Evolutionary conservation across 192 early-diverging fungal genomes (phyloP), one percentile per base, ranked within the genome.

Genomic region (Gigaspora rosea): DNA sequence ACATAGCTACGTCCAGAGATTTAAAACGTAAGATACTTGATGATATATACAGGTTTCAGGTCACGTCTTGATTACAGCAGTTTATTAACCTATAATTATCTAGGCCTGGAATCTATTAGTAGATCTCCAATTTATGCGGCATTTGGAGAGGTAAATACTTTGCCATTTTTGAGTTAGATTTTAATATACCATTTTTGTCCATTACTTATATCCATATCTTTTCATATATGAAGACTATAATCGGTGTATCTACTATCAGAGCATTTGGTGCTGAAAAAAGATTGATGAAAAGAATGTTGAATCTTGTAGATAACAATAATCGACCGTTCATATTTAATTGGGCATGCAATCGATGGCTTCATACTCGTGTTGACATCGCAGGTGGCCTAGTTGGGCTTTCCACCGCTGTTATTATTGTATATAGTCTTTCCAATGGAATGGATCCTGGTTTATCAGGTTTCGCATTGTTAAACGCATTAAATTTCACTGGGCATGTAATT

Each of bases 391-490:
- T 97, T n/a, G 81, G 89, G 20, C 92, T 96, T 52, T 84, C 84
- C 48, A 87, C 93, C 33, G 91, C 89, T 4, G 65, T 95, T 16
- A 81, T 92, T 20, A 86, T 97, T 57, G 20, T 94, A 8, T 59
- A 81, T 59, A 65, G 32, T 15, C 73, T 85, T 27, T 58, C 67
- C 22, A 82, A 78, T 73, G 67, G 82, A 52, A 88, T 97, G 49
- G 90, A 93, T 77, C 91, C 97, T 0, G 96, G 96, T 11, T 85
- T 94, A 83, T 94, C 95, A 48, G 97, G 94, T 58, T 88, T 99
- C 61, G 86, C 89, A 65, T 85, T 99, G 48, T 89, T 89, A 76
- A 97, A 97, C 74, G 86, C 96, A 0, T 84, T 96, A 12, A 91
- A 90, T 79, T 96, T 99, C 82, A 93, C 94, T 4, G 86, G 88